These are phyloP conservation scores for Backusella liffmaniae DNA, from an alignment of 192 early-diverging fungal species.

Conservation along the genomic window DNA sequence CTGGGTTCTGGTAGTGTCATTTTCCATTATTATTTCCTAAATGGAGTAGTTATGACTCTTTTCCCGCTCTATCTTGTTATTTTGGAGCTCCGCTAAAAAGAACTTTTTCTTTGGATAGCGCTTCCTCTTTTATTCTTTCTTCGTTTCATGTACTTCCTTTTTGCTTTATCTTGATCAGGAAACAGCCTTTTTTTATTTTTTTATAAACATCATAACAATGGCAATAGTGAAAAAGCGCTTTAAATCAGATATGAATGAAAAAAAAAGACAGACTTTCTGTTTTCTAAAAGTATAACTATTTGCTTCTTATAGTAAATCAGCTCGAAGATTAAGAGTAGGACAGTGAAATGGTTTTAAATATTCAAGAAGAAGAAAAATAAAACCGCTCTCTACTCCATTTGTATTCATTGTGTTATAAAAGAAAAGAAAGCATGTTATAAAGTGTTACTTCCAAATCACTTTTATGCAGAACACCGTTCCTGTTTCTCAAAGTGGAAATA, in stretches of 20 bases:
- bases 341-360: neutral
- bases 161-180: neutral
- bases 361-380: neutral
- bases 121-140: neutral
- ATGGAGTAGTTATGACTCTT: neutral
- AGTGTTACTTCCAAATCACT: neutral
- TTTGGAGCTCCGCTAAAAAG: neutral
- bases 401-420: neutral
- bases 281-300: neutral
- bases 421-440: neutral
- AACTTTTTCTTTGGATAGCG: neutral
- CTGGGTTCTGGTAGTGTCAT: neutral
- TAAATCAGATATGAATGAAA: neutral
- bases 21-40: conserved; percentile 5
- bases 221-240: neutral
- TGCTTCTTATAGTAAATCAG: conserved; percentile 9
- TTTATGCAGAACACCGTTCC: neutral
- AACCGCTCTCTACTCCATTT: neutral
- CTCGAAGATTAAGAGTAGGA: conserved; percentile 6
- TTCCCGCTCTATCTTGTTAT: neutral
- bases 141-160: neutral
- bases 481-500: neutral
- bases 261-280: neutral
- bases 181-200: neutral
- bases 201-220: neutral